A percentile compares a stretch with the other conserved stretches of the same genome.
phyloP scores from a whole-genome alignment of 208 protist genomes.

The Trypanosoma platydactyli region DNA sequence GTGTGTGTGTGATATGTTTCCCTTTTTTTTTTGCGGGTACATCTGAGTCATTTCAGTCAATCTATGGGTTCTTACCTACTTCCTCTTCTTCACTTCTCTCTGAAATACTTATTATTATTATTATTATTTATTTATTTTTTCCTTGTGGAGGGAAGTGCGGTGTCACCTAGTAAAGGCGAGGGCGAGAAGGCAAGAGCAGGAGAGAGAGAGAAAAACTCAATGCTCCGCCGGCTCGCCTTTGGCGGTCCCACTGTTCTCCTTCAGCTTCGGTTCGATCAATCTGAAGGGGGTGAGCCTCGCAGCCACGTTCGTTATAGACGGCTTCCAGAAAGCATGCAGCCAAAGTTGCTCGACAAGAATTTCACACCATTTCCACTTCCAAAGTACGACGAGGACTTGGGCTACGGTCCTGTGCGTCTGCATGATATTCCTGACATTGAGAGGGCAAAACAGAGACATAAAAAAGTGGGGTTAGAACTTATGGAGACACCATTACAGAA shows the following conservation, averaged over 20 bases:
- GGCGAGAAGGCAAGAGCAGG: neutral
- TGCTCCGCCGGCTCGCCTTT: slow-evolving; percentile 26
- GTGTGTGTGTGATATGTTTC: neutral
- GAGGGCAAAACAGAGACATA: slow-evolving; percentile 29
- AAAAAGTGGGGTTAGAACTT: slow-evolving; percentile 26
- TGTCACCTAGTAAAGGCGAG: neutral
- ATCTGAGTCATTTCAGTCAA: no score
- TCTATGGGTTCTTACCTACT: no score
- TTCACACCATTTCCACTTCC: slow-evolving; percentile 88
- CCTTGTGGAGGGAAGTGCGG: neutral
- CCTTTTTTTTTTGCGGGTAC: no score
- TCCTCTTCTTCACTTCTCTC: slow-evolving; percentile 7
- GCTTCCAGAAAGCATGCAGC: slow-evolving; percentile 72
- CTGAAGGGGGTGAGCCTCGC: neutral
- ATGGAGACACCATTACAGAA: slow-evolving; percentile 6
- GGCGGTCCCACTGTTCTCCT: slow-evolving; percentile 3
- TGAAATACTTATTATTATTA: neutral
- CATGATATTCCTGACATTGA: slow-evolving; percentile 81
- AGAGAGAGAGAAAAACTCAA: slow-evolving; percentile 14
- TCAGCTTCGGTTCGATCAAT: slow-evolving; percentile 26
- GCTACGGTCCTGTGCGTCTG: slow-evolving; percentile 78
- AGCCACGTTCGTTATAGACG: slow-evolving; percentile 20
- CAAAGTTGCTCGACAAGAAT: slow-evolving; percentile 46
- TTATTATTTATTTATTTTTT: slow-evolving; percentile 1
- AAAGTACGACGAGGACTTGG: slow-evolving; percentile 73